Conservation (phyloP, 192 early-diverging fungal genomes). For the Rhizophagus sp. region DNA sequence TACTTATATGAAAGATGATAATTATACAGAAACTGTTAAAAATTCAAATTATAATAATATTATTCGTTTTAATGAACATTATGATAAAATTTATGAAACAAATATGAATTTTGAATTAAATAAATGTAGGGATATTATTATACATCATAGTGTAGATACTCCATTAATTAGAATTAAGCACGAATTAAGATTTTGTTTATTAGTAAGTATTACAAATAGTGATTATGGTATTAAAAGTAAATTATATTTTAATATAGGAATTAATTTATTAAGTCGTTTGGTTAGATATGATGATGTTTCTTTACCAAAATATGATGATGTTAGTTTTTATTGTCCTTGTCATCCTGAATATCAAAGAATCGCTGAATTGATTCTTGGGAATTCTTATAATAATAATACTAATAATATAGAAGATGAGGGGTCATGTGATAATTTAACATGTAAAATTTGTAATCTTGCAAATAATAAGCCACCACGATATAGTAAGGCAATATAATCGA, state of each 20-base stretch:
- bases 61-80: neutral
- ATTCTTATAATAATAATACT: neutral
- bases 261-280: constrained; percentile 5
- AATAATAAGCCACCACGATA: neutral
- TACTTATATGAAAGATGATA: neutral
- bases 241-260: neutral
- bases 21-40: neutral
- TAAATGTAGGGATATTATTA: neutral
- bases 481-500: neutral
- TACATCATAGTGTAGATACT: neutral
- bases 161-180: constrained; percentile 10
- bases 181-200: constrained; percentile 3
- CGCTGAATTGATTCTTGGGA: neutral
- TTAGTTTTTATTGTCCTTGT: constrained; percentile 12
- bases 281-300: neutral
- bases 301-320: constrained; percentile 16
- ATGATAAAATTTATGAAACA: neutral
- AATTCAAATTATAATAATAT: neutral
- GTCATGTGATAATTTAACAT: neutral
- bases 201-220: neutral
- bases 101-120: neutral
- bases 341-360: constrained; percentile 19
- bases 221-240: neutral
- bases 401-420: too few relatives aligned
- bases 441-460: neutral